Conservation (phyloP, 148 eudicot species). For the Arctostaphylos glauca region DNA sequence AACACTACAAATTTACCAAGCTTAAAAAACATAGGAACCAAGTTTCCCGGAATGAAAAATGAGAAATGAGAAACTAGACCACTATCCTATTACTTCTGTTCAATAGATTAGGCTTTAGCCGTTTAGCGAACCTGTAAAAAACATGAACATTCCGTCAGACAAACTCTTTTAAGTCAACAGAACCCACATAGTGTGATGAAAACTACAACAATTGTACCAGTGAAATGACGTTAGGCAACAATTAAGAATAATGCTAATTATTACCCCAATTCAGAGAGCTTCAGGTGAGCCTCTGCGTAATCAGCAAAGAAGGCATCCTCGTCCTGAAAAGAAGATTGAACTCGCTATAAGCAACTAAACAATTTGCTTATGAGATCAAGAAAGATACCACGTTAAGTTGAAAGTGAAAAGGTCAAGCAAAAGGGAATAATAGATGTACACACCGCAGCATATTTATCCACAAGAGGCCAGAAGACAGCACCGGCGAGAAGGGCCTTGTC, state of each 20-base stretch:
- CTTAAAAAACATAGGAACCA: neutral
- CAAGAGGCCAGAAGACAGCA: slow-evolving; percentile 75
- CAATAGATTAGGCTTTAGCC: slow-evolving; percentile 50
- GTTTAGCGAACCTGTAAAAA: slow-evolving; percentile 49
- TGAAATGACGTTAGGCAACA: neutral
- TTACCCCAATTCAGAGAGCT: slow-evolving; percentile 90
- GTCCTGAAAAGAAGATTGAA: slow-evolving; percentile 40
- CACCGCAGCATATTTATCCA: slow-evolving; percentile 89
- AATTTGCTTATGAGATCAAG: neutral
- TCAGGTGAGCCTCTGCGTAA: slow-evolving; percentile 81
- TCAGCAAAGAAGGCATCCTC: slow-evolving; percentile 96
- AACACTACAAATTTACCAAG: neutral
- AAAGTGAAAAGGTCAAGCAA: too few relatives aligned
- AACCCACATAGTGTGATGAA: neutral
- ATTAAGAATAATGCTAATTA: neutral
- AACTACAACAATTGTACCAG: neutral
- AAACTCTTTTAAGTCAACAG: neutral
- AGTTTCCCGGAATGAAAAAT: neutral
- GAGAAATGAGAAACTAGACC: neutral
- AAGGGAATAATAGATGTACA: slow-evolving; percentile 8
- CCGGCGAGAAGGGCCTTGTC: slow-evolving; percentile 85
- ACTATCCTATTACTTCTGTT: neutral
- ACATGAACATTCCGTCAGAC: neutral
- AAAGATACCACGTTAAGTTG: neutral
- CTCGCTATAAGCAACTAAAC: neutral